Evolutionary conservation across 75 land plant species (phyloP).

Genomic region (Azolla pinnata): DNA sequence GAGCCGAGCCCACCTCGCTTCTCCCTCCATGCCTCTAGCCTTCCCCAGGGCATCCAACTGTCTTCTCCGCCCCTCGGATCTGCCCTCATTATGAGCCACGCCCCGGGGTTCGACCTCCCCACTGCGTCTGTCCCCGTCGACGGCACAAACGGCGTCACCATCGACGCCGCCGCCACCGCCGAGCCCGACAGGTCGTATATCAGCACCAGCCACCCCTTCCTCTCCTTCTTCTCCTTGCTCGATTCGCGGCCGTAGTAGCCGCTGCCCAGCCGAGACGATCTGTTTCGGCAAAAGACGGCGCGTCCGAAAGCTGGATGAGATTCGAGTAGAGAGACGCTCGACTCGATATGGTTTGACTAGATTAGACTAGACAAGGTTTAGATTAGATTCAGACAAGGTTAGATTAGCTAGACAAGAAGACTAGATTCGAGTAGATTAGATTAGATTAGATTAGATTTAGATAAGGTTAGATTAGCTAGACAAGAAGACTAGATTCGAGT

Average conservation of each 20-base stretch:
- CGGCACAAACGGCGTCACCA: slow-evolving; percentile 64
- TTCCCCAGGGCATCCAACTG: slow-evolving; percentile 34
- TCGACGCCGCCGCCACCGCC: slow-evolving; percentile 58
- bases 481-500: too few relatives aligned
- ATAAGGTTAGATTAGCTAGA: too few relatives aligned
- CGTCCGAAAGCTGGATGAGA: not conserved
- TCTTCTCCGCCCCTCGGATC: slow-evolving; percentile 20
- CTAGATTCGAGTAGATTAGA: too few relatives aligned
- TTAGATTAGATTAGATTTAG: too few relatives aligned
- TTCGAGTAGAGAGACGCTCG: too few relatives aligned
- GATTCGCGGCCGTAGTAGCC: slow-evolving; percentile 1
- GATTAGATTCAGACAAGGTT: too few relatives aligned
- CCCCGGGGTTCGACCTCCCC: slow-evolving; percentile 54
- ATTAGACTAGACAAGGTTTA: too few relatives aligned
- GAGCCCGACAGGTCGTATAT: slow-evolving; percentile 60
- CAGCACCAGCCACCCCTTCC: slow-evolving; percentile 53
- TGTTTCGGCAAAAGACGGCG: not conserved
- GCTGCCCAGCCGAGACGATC: not conserved
- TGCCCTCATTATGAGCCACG: slow-evolving; percentile 59
- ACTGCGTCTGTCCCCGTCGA: slow-evolving; percentile 42
- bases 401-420: too few relatives aligned
- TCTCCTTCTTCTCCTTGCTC: slow-evolving; percentile 24
- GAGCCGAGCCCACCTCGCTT: slow-evolving; percentile 27
- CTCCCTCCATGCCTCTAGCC: slow-evolving; percentile 57
- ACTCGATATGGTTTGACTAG: not conserved